Evolutionary conservation across 2,329 filamentous ascomycete species (phyloP).

Genomic region (Talaromyces islandicus): DNA sequence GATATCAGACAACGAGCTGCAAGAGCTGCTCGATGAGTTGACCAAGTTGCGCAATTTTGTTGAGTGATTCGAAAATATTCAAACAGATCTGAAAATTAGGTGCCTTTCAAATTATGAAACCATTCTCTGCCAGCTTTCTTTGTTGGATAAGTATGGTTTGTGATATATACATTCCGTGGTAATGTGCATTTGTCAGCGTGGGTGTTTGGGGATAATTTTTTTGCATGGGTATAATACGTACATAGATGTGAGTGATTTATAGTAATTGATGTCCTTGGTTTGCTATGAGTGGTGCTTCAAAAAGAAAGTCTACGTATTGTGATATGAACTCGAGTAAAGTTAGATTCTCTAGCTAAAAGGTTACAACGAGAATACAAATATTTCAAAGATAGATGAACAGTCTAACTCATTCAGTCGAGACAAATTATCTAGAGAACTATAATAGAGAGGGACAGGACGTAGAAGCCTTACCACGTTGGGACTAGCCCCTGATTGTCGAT

Average conservation of each 20-base stretch:
- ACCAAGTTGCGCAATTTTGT: slow-evolving; percentile 62
- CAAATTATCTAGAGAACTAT: too few species aligned
- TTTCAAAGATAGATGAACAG: too few species aligned
- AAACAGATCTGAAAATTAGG: too few species aligned
- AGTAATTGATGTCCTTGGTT: neutral
- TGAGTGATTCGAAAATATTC: slow-evolving; percentile 20
- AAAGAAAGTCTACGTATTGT: too few species aligned
- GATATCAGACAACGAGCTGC: slow-evolving; percentile 81
- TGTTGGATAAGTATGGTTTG: slow-evolving; percentile 1
- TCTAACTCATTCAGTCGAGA: too few species aligned
- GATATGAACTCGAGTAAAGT: too few species aligned
- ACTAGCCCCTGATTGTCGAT: too few species aligned
- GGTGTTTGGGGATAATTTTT: slow-evolving; percentile 21
- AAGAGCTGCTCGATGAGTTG: slow-evolving; percentile 85
- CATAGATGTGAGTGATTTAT: neutral
- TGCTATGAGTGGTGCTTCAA: neutral
- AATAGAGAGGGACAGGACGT: too few species aligned
- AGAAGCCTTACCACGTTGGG: too few species aligned
- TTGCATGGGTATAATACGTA: neutral
- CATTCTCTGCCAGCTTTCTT: neutral
- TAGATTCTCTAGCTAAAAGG: too few species aligned
- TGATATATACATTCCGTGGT: neutral
- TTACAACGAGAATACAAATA: too few species aligned
- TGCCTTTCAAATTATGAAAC: too few species aligned
- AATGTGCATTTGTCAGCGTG: slow-evolving; percentile 16